Conservation (phyloP, 2,329 filamentous ascomycete species). For the Onygenales sp. region DNA sequence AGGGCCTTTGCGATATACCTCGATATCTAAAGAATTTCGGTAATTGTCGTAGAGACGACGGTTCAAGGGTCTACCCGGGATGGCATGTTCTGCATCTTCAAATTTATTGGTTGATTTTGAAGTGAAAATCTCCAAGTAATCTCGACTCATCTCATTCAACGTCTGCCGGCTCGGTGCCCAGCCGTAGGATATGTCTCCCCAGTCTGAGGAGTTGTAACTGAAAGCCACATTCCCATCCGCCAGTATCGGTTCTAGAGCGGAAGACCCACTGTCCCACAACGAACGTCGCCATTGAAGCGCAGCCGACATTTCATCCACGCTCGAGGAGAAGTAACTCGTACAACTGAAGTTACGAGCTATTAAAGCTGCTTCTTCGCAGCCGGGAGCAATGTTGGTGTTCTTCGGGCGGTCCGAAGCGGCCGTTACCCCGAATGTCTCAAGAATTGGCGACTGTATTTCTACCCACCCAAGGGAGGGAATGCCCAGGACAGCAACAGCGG, state of each 20-base stretch:
- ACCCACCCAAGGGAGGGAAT: too few relatives aligned
- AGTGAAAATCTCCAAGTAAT: neutral
- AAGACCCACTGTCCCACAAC: neutral
- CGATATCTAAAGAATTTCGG: neutral
- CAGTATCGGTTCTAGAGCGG: neutral
- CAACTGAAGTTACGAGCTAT: neutral
- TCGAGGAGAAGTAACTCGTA: neutral
- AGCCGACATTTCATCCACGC: too few relatives aligned
- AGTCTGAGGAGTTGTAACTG: neutral
- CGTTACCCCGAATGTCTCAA: too few relatives aligned
- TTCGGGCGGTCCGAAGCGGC: too few relatives aligned
- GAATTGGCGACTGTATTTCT: too few relatives aligned
- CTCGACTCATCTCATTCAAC: neutral
- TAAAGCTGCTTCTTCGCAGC: too few relatives aligned
- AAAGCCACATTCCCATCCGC: neutral
- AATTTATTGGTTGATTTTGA: neutral
- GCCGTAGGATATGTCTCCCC: neutral
- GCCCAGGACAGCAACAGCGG: too few relatives aligned
- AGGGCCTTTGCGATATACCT: neutral
- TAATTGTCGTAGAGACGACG: neutral
- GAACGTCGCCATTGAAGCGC: neutral
- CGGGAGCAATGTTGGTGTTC: too few relatives aligned
- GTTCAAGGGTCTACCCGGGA: neutral
- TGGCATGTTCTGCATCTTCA: neutral
- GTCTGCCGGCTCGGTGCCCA: neutral